Conservation (phyloP, 345 rosid species). For the Populus tremula region DNA sequence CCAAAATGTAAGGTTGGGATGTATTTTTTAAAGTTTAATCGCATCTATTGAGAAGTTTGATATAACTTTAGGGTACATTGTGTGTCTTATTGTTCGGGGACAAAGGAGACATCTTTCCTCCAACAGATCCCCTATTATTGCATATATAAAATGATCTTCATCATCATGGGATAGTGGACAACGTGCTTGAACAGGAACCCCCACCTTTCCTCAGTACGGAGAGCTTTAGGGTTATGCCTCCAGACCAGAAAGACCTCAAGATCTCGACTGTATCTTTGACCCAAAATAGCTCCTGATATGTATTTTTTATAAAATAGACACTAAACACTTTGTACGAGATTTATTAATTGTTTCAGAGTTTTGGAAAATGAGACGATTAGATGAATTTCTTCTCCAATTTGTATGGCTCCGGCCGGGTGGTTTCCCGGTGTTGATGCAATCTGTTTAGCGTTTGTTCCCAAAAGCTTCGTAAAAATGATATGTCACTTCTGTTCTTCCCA, state of each 20-base stretch:
- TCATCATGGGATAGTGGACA: slow-evolving; percentile 14
- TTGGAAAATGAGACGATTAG: too few species aligned
- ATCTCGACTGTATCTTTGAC: not conserved
- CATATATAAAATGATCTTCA: not conserved
- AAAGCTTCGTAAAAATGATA: not conserved
- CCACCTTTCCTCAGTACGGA: slow-evolving; percentile 18
- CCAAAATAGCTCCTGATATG: not conserved
- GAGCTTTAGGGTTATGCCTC: not conserved
- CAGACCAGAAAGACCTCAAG: not conserved
- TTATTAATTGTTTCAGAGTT: too few species aligned
- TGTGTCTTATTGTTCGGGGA: slow-evolving; percentile 28
- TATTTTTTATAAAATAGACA: not conserved
- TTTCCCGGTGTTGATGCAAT: not conserved
- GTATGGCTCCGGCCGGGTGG: not conserved
- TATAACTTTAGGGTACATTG: slow-evolving; percentile 37
- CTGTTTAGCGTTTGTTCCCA: not conserved
- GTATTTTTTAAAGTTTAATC: not conserved
- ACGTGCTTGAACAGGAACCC: slow-evolving; percentile 32
- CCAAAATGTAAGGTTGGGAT: slow-evolving; percentile 12
- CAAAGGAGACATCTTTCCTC: slow-evolving; percentile 25
- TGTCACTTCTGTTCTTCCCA: not conserved
- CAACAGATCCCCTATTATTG: slow-evolving; percentile 2
- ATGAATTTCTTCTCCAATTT: too few species aligned
- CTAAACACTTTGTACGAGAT: too few species aligned
- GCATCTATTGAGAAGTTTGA: slow-evolving; percentile 17